Base-by-base conservation (phyloP, 164 flowering plant species). In the Liquidambar formosana region DNA sequence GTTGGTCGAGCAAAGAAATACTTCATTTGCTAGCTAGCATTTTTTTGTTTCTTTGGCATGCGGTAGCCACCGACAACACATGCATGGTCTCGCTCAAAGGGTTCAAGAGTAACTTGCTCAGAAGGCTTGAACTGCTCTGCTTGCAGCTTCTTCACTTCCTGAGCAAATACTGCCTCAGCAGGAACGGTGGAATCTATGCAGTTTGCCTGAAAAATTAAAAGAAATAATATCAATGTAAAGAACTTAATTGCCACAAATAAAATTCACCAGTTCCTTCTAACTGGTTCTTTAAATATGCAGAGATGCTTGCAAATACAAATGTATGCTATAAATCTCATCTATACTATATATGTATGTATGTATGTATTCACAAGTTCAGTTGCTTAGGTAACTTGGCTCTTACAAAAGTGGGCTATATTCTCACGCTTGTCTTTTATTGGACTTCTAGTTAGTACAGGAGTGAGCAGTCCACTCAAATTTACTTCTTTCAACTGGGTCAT, bases 21-120 rank as follows among this genome's bases (percentile, higher is more conserved):
- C 60, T 26, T 41, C 54, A 54, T 15, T 1, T 44, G 6, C 65
- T 73, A 68, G 0, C 82, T 75, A 49, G 77, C 83, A 64, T 74
- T 66, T 64, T 91, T 92, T 53, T 83, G 82, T 46, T 93, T 91
- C 90, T 91, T 93, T 0, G 96, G 90, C 78, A 85, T 52, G 10
- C 99, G 71, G 80, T 95, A 95, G 10, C 86, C 86, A 61, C 99
- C 99, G 25, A 95, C 94, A n/a, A 95, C 99, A 84, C 98, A 93
- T 60, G 98, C 99, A 79, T 95, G 98, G 76, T 93, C 99, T 25
- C 98, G 79, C 77, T 95, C 99, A 68, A 88, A 93, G 0, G 97
- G 97, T 76, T 93, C 97, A 13, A 93, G 89, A 0, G 97, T 93
- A 21, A 91, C 95, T 64, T 93, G 98, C 68, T 93, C 98, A 0